Percentiles rank a stretch among this genome's conserved stretches.
Conservation (phyloP, 495 filamentous ascomycete species). For the Aspergillus homomorphus region DNA sequence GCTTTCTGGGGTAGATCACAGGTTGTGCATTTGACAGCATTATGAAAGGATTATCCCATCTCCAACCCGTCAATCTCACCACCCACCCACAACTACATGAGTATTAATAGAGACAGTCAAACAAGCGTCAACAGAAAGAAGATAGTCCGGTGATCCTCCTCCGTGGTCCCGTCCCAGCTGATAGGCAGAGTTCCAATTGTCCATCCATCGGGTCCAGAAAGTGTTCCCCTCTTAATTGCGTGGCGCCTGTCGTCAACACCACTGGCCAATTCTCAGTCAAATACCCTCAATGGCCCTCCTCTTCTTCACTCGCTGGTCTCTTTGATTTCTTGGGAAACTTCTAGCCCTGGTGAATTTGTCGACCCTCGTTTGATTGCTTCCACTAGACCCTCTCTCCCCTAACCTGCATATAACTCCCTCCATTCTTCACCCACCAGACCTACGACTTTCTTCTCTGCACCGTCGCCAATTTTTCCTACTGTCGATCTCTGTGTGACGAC, state of each 20-base stretch:
- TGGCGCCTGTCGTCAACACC: conserved; percentile 33
- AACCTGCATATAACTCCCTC: not conserved
- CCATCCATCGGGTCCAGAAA: conserved; percentile 8
- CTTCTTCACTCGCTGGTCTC: conserved; percentile 1
- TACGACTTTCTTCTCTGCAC: not conserved
- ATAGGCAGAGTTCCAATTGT: conserved; percentile 21
- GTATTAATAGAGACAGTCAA: not conserved
- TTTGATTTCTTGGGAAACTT: not conserved
- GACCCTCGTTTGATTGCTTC: not conserved
- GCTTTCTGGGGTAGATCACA: not conserved
- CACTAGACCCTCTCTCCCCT: not conserved
- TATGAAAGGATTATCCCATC: not conserved
- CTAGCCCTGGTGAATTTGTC: too few species aligned
- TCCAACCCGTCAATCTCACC: not conserved
- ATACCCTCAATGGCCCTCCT: conserved; percentile 17
- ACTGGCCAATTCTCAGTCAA: conserved; percentile 20
- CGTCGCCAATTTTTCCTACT: conserved; percentile 10
- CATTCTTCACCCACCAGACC: not conserved
- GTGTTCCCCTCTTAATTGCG: conserved; percentile 26
- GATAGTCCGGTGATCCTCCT: conserved; percentile 6
- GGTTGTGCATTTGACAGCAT: not conserved
- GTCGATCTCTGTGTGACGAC: conserved; percentile 12
- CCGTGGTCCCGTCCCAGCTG: conserved; percentile 15
- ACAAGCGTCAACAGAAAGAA: not conserved
- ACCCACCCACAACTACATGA: not conserved